Evolutionary conservation across 1,284 basidiomycete species (phyloP), one percentile per base, ranked within the genome.

Genomic region (Athelia psychrophila): DNA sequence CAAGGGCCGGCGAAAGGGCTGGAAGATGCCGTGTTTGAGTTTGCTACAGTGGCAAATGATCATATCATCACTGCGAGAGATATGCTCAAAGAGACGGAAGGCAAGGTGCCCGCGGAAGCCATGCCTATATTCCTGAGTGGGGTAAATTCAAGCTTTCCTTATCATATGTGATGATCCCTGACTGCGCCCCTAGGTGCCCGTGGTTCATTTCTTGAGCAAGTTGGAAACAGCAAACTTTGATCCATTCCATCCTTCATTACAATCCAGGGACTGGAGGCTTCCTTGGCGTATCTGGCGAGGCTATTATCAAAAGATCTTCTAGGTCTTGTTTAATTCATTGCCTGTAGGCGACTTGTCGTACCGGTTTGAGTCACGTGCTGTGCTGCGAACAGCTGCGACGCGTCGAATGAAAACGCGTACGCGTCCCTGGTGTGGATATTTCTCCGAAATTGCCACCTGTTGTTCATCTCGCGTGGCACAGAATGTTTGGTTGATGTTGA

Each of bases 11-110:
- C 89, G 44, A 66, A 75, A 45, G 85, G 81, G 6, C 72, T 88
- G 25, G 80, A 81, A 36, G 82, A 90, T 54, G 93, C 93, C 0
- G 87, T 93, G 32, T 97, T 87, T 65, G 90, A 94, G 63, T 87
- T 96, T 65, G 95, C 95, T 16, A 92, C 89, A 10, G 71, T 91
- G 18, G 95, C 93, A 36, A 94, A 96, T 72, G 93, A 96, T 71
- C 89, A 98, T 69, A 68, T 98, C 56, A 77, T 88, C 59, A 94
- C 93, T 2, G 92, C 93, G 2, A 80, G 91, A 42, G 80, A 84
- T 50, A 85, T 89, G 78, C 80, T 95, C 63, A 81, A 83, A 58
- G 77, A 82, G 47, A 78, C 75, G 54, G 80, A 72, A 30, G 81
- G 81, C 23, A 82, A 74, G 60, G 79, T 92, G 45, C 90, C 90